Conservation (phyloP, 164 flowering plant species). For the Amborella trichopoda region DNA sequence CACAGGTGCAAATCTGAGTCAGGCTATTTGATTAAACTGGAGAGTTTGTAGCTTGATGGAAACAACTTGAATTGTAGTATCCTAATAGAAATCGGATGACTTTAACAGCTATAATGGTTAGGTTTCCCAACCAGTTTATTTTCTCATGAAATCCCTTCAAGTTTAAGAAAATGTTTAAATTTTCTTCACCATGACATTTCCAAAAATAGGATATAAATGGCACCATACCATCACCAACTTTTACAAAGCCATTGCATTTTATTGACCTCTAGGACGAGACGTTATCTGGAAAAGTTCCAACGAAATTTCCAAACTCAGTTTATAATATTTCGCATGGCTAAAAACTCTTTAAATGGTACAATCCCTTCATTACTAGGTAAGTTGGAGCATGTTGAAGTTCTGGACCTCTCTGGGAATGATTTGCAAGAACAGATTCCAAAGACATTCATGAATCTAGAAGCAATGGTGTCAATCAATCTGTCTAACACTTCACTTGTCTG, state of each 20-base stretch:
- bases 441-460: conserved; percentile 6
- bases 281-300: conserved; percentile 22
- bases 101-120: conserved; percentile 8
- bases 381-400: no score
- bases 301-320: conserved; percentile 14
- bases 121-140: conserved; percentile 10
- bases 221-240: background rate
- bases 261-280: conserved; percentile 15
- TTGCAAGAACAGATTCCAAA: conserved; percentile 19
- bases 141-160: conserved; percentile 18
- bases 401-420: no score
- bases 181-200: no score
- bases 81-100: conserved; percentile 9
- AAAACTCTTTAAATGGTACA: conserved; percentile 15
- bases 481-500: conserved; percentile 21
- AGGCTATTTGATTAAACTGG: background rate
- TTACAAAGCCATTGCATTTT: no score
- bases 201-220: no score
- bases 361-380: no score
- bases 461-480: conserved; percentile 13
- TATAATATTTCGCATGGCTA: conserved; percentile 11
- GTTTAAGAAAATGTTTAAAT: conserved; percentile 12
- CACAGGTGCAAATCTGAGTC: background rate
- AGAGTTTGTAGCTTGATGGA: background rate
- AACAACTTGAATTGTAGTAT: background rate